Evolutionary conservation across 2,329 filamentous ascomycete species (phyloP), one percentile per base, ranked within the genome.

Genomic region (Geosmithia putterillii): DNA sequence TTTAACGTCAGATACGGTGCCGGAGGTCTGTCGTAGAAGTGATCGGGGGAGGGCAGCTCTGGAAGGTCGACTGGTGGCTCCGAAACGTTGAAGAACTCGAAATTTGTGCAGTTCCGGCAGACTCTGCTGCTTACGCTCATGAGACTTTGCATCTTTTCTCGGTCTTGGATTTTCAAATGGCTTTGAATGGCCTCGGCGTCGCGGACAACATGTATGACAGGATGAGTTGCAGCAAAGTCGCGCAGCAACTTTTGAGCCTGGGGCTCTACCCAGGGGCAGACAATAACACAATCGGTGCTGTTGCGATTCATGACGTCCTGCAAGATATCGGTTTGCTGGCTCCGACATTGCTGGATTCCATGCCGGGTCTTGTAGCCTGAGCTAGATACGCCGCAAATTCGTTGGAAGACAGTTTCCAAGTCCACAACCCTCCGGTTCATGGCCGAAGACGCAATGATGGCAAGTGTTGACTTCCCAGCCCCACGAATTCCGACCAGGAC

Each of bases 81-180:
- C 2, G 80, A 80, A 15, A 84, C 65, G 51, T 87, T 87, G 64
- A 79, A 86, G 57, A 86, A 89, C 54, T 88, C 83, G 48, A 83
- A 74, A 50, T 85, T 87, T 10, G 80, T 81, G 54, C 79, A 85
- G 2, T 69, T 69, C 41, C 80, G 69, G 50, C 84, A 78, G 15
- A 83, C 71, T 2, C 69, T 63, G 19, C 67, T 70, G 48, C 71
- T 76, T 14, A 72, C 69, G 17, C 71, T 67, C 21, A 85, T 59
- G 7, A 86, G 65, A 39, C 74, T 74, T 38, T 69, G 64, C 2
- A 81, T 67, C 50, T 75, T 77, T 34, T 68, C 63, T 22, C 70
- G 61, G 41, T 79, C 70, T 51, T 67, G 67, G n/a, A 73, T 64
- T 37, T 65, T 70, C 36, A 86, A 65, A 50, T 85, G 77, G 1